A percentile compares a stretch with the other conserved stretches of the same genome.
Conservation (phyloP, 148 eudicot species). For the Nepenthes mirabilis region DNA sequence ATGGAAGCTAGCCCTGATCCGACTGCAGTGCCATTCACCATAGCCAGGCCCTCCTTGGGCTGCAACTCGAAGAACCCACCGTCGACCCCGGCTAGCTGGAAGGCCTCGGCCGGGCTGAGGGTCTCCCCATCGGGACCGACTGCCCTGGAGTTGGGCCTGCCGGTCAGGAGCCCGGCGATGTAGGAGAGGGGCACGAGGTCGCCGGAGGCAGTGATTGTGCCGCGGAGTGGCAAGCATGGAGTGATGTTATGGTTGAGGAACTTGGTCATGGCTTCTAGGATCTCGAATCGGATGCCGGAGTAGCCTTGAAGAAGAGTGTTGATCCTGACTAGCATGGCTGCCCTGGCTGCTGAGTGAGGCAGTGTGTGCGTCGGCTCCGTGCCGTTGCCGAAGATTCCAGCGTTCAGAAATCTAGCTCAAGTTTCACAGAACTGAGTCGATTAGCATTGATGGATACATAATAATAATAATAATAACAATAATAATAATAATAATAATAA, state of each 20-base stretch:
- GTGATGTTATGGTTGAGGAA: conserved; percentile 1
- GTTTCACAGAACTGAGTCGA: too few relatives aligned
- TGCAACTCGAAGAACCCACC: conserved; percentile 1
- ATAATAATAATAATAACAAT: too few relatives aligned
- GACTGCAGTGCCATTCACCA: not conserved
- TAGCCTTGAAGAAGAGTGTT: conserved; percentile 2
- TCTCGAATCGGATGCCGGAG: not conserved
- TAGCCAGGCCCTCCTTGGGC: not conserved
- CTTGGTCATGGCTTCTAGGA: not conserved
- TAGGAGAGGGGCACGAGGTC: not conserved
- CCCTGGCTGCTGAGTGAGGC: not conserved
- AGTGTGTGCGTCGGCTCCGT: not conserved
- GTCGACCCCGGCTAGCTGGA: not conserved
- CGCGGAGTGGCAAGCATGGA: not conserved
- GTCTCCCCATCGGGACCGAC: not conserved
- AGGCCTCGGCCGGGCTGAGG: not conserved
- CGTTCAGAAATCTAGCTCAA: not conserved
- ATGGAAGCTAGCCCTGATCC: not conserved
- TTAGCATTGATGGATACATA: too few relatives aligned
- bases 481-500: too few relatives aligned
- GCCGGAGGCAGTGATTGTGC: not conserved
- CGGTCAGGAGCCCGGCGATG: not conserved
- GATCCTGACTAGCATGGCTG: not conserved
- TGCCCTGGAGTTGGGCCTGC: not conserved
- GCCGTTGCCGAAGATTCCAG: not conserved